These are phyloP conservation scores for Guyanaporus albipodus DNA, from an alignment of 768 basidiomycete genomes.

Conservation along the genomic window DNA sequence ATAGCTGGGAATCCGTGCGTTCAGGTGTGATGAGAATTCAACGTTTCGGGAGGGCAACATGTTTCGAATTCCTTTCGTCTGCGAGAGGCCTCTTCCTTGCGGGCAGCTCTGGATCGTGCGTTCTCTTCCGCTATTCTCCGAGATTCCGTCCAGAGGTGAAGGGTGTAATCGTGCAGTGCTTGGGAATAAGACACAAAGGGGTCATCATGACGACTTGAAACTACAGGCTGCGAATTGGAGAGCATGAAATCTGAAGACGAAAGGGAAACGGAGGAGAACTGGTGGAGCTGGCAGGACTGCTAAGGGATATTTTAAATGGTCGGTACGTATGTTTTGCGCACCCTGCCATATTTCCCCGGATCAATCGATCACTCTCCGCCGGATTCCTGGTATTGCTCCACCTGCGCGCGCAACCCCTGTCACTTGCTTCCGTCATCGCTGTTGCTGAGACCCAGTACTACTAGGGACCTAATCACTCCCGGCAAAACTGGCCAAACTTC, in stretches of 20 bases:
- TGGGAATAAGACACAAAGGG: slow-evolving; percentile 56
- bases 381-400: slow-evolving; percentile 25
- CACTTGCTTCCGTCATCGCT: slow-evolving; percentile 6
- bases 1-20: not conserved
- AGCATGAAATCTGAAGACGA: slow-evolving; percentile 14
- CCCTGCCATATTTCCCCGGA: slow-evolving; percentile 15
- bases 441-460: too few relatives aligned
- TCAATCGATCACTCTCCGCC: slow-evolving; percentile 27
- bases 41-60: slow-evolving; percentile 1
- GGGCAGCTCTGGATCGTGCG: slow-evolving; percentile 30
- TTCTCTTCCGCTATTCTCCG: slow-evolving; percentile 54
- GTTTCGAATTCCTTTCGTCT: slow-evolving; percentile 22
- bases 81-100: slow-evolving; percentile 26
- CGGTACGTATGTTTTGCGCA: slow-evolving; percentile 10
- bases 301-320: slow-evolving; percentile 27
- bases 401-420: slow-evolving; percentile 16
- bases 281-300: slow-evolving; percentile 7
- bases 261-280: not conserved
- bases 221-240: slow-evolving; percentile 7
- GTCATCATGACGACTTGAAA: slow-evolving; percentile 15
- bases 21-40: slow-evolving; percentile 14
- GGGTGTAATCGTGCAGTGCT: slow-evolving; percentile 63
- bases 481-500: too few relatives aligned
- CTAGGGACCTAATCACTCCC: too few relatives aligned
- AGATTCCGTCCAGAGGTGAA: slow-evolving; percentile 64